Conservation (phyloP, 2,329 filamentous ascomycete genomes). For the Ceratocystis destructans region DNA sequence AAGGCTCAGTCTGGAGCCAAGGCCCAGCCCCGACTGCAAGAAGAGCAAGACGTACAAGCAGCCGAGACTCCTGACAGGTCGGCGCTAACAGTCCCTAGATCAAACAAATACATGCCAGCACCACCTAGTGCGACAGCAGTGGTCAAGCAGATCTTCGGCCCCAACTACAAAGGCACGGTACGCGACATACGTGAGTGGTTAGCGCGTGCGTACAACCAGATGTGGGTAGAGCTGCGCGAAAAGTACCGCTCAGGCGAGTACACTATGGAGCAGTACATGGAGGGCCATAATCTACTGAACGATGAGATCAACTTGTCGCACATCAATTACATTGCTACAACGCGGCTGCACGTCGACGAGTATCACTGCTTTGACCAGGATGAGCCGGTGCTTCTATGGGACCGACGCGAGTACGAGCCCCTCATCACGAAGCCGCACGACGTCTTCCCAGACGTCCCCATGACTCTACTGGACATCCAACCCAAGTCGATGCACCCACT, state of each 20-base stretch:
- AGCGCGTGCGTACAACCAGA: constrained; percentile 6
- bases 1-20: neutral
- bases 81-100: neutral
- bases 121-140: neutral
- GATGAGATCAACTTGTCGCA: constrained; percentile 26
- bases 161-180: neutral
- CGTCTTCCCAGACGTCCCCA: constrained; percentile 48
- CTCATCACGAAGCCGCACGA: constrained; percentile 45
- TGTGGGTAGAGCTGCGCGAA: constrained; percentile 4
- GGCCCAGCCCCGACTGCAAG: neutral
- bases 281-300: constrained; percentile 25
- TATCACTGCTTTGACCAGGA: constrained; percentile 36
- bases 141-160: constrained; percentile 1
- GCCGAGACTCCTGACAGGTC: neutral
- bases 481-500: constrained; percentile 41
- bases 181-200: constrained; percentile 10
- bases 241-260: constrained; percentile 18
- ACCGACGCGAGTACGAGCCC: constrained; percentile 57
- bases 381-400: constrained; percentile 48
- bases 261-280: constrained; percentile 23
- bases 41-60: neutral
- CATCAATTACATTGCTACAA: constrained; percentile 27
- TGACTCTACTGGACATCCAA: constrained; percentile 52
- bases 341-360: constrained; percentile 38
- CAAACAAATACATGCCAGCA: neutral